Evolutionary conservation across 2,329 filamentous ascomycete genomes (phyloP), one percentile per base, ranked within the genome.

Genomic region (Ascochyta koolunga): DNA sequence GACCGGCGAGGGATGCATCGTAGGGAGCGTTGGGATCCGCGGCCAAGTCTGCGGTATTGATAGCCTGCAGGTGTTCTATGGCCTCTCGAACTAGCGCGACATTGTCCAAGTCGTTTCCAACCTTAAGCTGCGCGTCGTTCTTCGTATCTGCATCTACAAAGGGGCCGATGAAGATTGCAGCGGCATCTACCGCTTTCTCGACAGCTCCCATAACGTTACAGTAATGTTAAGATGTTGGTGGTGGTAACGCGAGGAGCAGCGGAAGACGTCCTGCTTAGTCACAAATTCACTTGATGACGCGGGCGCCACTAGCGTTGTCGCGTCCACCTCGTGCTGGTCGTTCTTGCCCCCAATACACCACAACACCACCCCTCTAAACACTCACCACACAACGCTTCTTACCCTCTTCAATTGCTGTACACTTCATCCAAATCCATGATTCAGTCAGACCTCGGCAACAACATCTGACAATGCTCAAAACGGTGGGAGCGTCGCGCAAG

Each of bases 1-100:
- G 64, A 9, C 69, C 70, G 11, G 74, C 69, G 11, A 76, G 63
- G 29, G 71, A 73, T 25, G 64, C 71, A 60, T 76, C 73, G 50
- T 76, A 76, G 4, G 70, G 72, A n/a, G 70, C 68, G 54, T 73
- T 61, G 10, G 67, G 63, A 37, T 65, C 64, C 37, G 65, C 59
- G 15, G 51, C 61, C 46, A 70, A 54, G 33, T 75, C 72, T 38
- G 71, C 69, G 38, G 62, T 41, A 43, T 76, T 73, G 39, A 76
- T 74, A 10, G 59, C 60, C 27, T 68, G 60, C 13, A 76, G 58
- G 41, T 72, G 71, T 9, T 44, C 44, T 33, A 75, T 60, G 6
- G 70, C 67, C 50, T 68, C 50, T 6, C 64, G 49, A 15, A 75
- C 65, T 1, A 74, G 62, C 5, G 49, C 46, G 15, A 59, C 42